A percentile compares a stretch with the other conserved stretches of the same genome.
phyloP scores from a whole-genome alignment of 441 rosid species.

The Pelargonium fulgidum region DNA sequence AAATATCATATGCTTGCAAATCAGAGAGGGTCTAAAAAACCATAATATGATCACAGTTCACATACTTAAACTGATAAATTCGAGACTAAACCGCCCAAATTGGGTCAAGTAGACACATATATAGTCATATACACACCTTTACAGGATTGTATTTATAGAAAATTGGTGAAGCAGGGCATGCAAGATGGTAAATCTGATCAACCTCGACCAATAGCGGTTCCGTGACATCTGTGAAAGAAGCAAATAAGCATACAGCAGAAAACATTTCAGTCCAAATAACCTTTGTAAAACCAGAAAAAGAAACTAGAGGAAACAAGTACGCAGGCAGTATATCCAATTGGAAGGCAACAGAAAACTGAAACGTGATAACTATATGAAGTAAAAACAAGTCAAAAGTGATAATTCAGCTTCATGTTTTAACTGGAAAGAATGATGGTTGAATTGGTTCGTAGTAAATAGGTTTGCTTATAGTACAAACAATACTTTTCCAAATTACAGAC shows the following conservation, averaged over 20 bases:
- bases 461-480: too few relatives aligned
- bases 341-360: too few relatives aligned
- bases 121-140: slow-evolving; percentile 45
- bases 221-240: slow-evolving; percentile 56
- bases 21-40: slow-evolving; percentile 10
- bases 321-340: not conserved
- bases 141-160: slow-evolving; percentile 96
- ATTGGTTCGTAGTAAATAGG: too few relatives aligned
- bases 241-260: not conserved
- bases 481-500: too few relatives aligned
- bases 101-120: not conserved
- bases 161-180: slow-evolving; percentile 96
- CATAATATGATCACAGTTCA: not conserved
- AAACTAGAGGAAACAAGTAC: not conserved
- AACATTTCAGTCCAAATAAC: not conserved
- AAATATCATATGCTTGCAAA: slow-evolving; percentile 8
- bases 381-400: too few relatives aligned
- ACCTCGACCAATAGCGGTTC: slow-evolving; percentile 81
- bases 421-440: too few relatives aligned
- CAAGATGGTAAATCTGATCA: slow-evolving; percentile 91
- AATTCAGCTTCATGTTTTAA: too few relatives aligned
- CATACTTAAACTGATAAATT: not conserved
- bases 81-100: too few relatives aligned
- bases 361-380: too few relatives aligned
- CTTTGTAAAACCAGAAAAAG: not conserved